These are phyloP conservation scores for Zygotorulaspora chibaensis DNA, from an alignment of 805 yeast genomes.

Conservation along the genomic window DNA sequence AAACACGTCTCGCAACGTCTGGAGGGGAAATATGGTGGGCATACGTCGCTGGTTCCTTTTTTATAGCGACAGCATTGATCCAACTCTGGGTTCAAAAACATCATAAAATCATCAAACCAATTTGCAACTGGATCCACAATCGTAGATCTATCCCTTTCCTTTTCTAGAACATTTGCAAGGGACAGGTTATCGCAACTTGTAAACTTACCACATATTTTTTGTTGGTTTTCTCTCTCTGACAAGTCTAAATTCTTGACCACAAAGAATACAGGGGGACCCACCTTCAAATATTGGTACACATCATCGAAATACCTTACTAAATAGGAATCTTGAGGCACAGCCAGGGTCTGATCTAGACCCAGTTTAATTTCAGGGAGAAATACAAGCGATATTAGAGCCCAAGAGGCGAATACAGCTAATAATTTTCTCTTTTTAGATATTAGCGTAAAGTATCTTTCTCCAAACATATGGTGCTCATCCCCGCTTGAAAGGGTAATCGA, in stretches of 20 bases:
- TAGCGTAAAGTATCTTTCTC: slow-evolving; percentile 37
- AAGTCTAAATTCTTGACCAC: slow-evolving; percentile 68
- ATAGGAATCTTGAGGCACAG: slow-evolving; percentile 80
- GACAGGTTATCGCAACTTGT: slow-evolving; percentile 79
- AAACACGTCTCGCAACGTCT: slow-evolving; percentile 74
- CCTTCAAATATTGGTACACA: slow-evolving; percentile 64
- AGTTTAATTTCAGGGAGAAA: slow-evolving; percentile 63
- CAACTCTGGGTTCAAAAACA: slow-evolving; percentile 81
- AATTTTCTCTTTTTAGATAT: slow-evolving; percentile 50
- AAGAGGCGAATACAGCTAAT: slow-evolving; percentile 49
- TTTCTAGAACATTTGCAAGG: slow-evolving; percentile 73
- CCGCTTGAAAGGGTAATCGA: slow-evolving; percentile 4
- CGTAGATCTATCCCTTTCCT: slow-evolving; percentile 71
- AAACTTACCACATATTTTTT: slow-evolving; percentile 79
- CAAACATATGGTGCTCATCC: slow-evolving; percentile 9
- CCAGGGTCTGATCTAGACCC: slow-evolving; percentile 87
- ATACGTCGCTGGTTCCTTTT: slow-evolving; percentile 54
- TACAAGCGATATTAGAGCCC: slow-evolving; percentile 67
- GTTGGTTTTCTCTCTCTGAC: slow-evolving; percentile 59
- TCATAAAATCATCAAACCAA: slow-evolving; percentile 89
- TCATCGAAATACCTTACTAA: slow-evolving; percentile 77
- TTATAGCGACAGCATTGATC: slow-evolving; percentile 80
- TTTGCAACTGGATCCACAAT: slow-evolving; percentile 80
- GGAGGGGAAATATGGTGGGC: slow-evolving; percentile 55
- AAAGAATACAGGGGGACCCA: slow-evolving; percentile 90